A percentile compares a stretch with the other conserved stretches of the same genome.
phyloP scores from a whole-genome alignment of 2,329 filamentous ascomycete species.

The Triangularia verruculosa region DNA sequence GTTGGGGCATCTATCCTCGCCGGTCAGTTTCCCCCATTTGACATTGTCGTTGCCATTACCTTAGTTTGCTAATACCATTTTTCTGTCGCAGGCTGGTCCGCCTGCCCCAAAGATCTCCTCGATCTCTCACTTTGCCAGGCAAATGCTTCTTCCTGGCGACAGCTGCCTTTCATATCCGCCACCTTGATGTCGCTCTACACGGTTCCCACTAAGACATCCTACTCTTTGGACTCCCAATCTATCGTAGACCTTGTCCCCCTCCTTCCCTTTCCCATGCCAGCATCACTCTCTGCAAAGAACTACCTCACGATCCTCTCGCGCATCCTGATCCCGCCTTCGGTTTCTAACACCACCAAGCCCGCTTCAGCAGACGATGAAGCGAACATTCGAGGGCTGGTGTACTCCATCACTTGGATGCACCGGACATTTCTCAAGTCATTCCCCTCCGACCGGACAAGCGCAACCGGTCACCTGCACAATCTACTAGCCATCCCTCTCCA shows the following conservation, averaged over 20 bases:
- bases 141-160: conserved; percentile 16
- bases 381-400: conserved; percentile 20
- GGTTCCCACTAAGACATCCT: conserved; percentile 19
- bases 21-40: conserved; percentile 8
- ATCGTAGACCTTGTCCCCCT: conserved; percentile 22
- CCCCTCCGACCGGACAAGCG: conserved; percentile 21
- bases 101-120: conserved; percentile 19
- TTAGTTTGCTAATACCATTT: no score
- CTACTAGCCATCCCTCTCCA: conserved; percentile 25
- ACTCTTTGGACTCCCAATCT: conserved; percentile 21
- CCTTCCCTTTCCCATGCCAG: neutral
- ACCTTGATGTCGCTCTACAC: conserved; percentile 25
- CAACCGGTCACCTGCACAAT: conserved; percentile 22
- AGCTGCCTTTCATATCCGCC: conserved; percentile 7
- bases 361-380: conserved; percentile 9
- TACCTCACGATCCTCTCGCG: conserved; percentile 19
- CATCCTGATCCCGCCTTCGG: conserved; percentile 14
- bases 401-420: conserved; percentile 25
- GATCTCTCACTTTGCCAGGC: conserved; percentile 16
- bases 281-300: conserved; percentile 15
- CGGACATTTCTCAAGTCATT: conserved; percentile 25
- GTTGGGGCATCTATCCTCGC: conserved; percentile 19
- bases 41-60: no score
- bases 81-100: conserved; percentile 18
- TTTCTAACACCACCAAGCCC: neutral